Evolutionary conservation across 1,139 yeast species (phyloP).

Genomic region (Taiozyma onychis): DNA sequence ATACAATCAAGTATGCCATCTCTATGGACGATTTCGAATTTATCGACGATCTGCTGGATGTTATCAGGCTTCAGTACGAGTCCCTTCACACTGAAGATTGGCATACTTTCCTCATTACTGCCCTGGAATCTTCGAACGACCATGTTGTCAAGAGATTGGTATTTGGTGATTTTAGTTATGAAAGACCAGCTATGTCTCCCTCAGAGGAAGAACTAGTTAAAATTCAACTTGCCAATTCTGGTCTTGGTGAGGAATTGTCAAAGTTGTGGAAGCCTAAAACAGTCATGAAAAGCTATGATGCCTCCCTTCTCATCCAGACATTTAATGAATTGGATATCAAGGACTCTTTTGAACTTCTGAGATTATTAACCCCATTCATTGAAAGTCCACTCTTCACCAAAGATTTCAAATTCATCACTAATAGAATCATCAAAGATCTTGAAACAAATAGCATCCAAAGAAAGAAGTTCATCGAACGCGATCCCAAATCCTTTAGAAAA

Average conservation of each 20-base stretch:
- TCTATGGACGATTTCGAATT: background rate
- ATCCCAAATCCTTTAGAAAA: slow-evolving; percentile 4
- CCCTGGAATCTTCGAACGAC: slow-evolving; percentile 4
- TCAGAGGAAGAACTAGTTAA: background rate
- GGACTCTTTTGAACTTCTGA: background rate
- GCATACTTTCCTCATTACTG: slow-evolving; percentile 10
- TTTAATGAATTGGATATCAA: background rate
- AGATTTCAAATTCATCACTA: slow-evolving; percentile 12
- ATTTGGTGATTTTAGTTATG: background rate
- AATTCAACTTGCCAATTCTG: background rate
- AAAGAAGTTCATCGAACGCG: slow-evolving; percentile 1
- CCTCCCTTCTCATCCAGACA: slow-evolving; percentile 1
- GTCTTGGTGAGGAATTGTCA: background rate
- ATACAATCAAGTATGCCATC: slow-evolving; percentile 1
- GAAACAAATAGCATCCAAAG: slow-evolving; percentile 5
- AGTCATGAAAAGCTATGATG: background rate
- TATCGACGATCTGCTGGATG: background rate
- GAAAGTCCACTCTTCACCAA: background rate
- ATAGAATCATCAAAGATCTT: slow-evolving; percentile 3
- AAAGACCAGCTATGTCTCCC: background rate
- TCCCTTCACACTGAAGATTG: slow-evolving; percentile 10
- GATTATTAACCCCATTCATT: background rate
- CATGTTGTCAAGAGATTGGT: background rate
- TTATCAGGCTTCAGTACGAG: background rate
- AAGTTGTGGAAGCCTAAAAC: background rate